Base-by-base conservation (phyloP, 2,329 filamentous ascomycete species). In the Neospermospora avenae region DNA sequence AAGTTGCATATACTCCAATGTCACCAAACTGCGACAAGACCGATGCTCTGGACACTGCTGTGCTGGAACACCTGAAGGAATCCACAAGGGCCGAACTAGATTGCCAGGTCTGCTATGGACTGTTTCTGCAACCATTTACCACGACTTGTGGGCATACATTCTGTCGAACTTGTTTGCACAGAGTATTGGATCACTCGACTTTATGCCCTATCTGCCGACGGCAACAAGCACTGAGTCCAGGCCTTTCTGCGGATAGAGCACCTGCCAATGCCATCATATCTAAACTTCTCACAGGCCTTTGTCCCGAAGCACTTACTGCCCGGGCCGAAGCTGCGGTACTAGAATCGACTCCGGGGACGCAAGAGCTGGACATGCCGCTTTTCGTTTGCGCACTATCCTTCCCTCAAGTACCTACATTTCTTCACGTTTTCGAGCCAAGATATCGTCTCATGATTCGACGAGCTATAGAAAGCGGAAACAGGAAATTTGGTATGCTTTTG, bases 361-460 rank as follows among this genome's bases (percentile, higher is more conserved):
- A 81, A 3, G 84, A 85, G 10, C 78, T 84, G 18, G 82, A 86
- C 37, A 82, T 87, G 3, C 84, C 90, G 0, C 77, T 96, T 0
- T 96, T 96, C 67, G 83, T 96, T 34, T 95, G 90, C 74, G 91
- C 91, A 0, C 75, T 96, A 8, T 84, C 90, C 0, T 93, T 95
- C 67, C 93, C 93, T 0, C 80, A 81, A 1, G 91, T 93, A 84
- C 91, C 89, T 0, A 93, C 90, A 0, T 95, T 95, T 67, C 77
- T 96, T 3, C 90, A 96, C 68, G 84, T 97, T n/a, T 96, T 96
- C 70, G 93, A 96, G 72, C 90, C 90, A n/a, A 83, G 90, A 6
- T 96, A 96, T 72, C 85, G 91, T 7, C 79, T 95, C n/a, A 95
- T 96, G 91, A 88, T 96, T 39, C 83, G 88, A 49, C 84, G 91